These are phyloP conservation scores for Punica granatum DNA, from an alignment of 345 rosid species.

Conservation along the genomic window DNA sequence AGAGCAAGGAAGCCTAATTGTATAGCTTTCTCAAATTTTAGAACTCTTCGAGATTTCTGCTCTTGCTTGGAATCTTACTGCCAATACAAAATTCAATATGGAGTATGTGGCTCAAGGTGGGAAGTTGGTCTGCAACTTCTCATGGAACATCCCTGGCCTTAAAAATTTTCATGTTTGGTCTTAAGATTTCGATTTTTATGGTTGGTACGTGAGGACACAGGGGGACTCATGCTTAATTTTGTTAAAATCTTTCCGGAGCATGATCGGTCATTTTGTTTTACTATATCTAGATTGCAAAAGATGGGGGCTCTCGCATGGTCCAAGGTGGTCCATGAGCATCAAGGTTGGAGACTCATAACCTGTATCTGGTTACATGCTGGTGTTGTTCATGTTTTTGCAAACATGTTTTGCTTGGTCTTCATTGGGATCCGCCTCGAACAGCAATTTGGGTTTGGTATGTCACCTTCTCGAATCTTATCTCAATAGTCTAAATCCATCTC, in stretches of 20 bases:
- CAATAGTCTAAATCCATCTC: not conserved
- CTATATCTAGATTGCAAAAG: slow-evolving; percentile 52
- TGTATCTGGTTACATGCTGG: slow-evolving; percentile 99
- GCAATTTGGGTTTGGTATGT: slow-evolving; percentile 90
- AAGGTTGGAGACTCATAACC: slow-evolving; percentile 81
- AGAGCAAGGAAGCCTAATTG: not conserved
- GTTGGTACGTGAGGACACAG: not conserved
- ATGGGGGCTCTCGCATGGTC: slow-evolving; percentile 76
- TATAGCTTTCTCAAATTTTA: not conserved
- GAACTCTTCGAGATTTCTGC: not conserved
- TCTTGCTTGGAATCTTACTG: not conserved
- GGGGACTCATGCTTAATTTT: not conserved
- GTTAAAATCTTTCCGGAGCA: not conserved
- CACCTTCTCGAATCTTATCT: not conserved
- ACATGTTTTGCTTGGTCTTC: slow-evolving; percentile 89
- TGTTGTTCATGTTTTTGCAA: slow-evolving; percentile 79
- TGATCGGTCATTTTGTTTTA: not conserved
- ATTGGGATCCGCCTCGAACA: slow-evolving; percentile 98
- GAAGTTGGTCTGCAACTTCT: too few species aligned
- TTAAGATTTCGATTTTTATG: not conserved
- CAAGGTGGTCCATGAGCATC: slow-evolving; percentile 61
- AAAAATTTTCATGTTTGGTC: not conserved
- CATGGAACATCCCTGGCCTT: not conserved
- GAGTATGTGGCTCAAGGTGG: not conserved
- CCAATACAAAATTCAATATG: not conserved